Percentiles rank a stretch among this genome's conserved stretches.
Evolutionary conservation across 2,329 filamentous ascomycete genomes (phyloP).

Genomic region (Fusarium sarcochroum): DNA sequence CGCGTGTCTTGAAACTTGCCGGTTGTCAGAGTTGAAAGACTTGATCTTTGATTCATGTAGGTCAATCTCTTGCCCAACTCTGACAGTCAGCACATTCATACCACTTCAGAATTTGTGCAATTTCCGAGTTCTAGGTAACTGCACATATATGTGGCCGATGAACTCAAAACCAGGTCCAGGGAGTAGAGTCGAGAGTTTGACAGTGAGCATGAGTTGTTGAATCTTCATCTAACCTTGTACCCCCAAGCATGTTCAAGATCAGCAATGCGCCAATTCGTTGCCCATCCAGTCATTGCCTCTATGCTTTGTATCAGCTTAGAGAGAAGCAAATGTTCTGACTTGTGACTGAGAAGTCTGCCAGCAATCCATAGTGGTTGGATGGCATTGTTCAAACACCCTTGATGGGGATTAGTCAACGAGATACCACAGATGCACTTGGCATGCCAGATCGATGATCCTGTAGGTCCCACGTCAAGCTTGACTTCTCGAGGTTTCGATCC

Average conservation of each 20-base stretch:
- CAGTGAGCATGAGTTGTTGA: not conserved
- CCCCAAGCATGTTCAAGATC: conserved; percentile 63
- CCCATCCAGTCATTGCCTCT: conserved; percentile 67
- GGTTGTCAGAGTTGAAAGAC: too few relatives aligned
- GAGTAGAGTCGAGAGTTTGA: not conserved
- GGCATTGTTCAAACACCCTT: conserved; percentile 69
- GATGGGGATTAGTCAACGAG: conserved; percentile 67
- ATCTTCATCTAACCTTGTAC: conserved; percentile 50
- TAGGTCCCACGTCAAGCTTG: conserved; percentile 45
- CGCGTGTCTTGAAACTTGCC: too few relatives aligned
- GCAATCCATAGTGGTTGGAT: conserved; percentile 71
- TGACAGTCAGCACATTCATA: too few relatives aligned
- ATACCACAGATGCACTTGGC: conserved; percentile 69
- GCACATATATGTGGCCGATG: too few relatives aligned
- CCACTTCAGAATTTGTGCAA: too few relatives aligned
- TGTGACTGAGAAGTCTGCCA: conserved; percentile 67
- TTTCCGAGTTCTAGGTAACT: too few relatives aligned
- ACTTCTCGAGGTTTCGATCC: conserved; percentile 56
- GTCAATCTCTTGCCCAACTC: too few relatives aligned
- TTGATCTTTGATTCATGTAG: too few relatives aligned
- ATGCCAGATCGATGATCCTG: conserved; percentile 66
- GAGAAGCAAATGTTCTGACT: conserved; percentile 57
- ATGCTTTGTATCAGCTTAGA: conserved; percentile 63
- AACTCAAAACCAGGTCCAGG: too few relatives aligned
- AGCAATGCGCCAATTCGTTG: conserved; percentile 65